Base-by-base conservation (phyloP, 208 protist species). In the Entamoeba moshkovskii region DNA sequence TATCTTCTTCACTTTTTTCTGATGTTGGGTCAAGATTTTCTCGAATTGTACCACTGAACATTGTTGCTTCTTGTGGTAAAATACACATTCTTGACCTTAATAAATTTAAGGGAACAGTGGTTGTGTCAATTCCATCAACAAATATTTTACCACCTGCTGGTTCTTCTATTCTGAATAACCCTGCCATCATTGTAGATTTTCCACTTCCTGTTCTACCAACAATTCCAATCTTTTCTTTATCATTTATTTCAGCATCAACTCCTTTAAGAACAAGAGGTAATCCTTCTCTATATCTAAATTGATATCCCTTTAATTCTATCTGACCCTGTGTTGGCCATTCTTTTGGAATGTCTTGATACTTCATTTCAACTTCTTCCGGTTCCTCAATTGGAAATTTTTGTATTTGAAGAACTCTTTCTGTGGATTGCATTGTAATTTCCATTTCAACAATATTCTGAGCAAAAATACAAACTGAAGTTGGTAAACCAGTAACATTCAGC, bases 201-300 rank as follows among this genome's bases (percentile, higher is more conserved):
- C 96, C 96, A 45, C 95, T 92, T 11, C 96, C 96, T 33, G 96
- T 96, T 38, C 95, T 94, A 15, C 96, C 96, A 2, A 96, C 95
- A 42, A 96, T 66, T 18, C 95, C 96, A 48, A 96, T 45, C 59
- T 96, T 96, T 45, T 96, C 94, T 25, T 93, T 93, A 29, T 3
- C 42, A 1, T 52, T 13, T 1, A 96, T 92, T n/a, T 4, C 25
- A 18, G 96, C 95, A 42, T 33, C 66, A 25, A 96, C 38, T 42
- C 94, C 85, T 42, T 94, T 94, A n/a, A 96, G 46, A 46, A 95
- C 95, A n/a, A 94, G 13, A 5, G 33, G 42, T 22, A 96, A 59
- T n/a, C 94, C 95, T 18, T 59, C 25, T 42, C 95, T 94, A 92
- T 92, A 92, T 92, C 73, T 92, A 45, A 45, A 42, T 45, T 92